A percentile compares a stretch with the other conserved stretches of the same genome.
Conservation (phyloP, 345 rosid genomes). For the Boechera divaricarpa region DNA sequence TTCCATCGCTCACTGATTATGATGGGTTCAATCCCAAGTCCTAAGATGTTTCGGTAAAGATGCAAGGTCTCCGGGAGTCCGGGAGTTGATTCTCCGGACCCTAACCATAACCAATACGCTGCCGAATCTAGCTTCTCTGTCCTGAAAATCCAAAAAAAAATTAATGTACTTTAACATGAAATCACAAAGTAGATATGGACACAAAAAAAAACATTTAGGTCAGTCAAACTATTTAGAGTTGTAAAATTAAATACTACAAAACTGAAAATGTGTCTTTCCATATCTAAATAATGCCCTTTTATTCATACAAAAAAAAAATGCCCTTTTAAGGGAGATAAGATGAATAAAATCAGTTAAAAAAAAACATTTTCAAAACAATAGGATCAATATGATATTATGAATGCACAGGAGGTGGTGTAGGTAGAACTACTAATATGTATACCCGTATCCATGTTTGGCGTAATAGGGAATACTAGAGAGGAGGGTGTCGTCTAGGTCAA, state of each 20-base stretch:
- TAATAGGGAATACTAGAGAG: neutral
- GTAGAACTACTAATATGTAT: neutral
- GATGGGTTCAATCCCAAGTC: constrained; percentile 47
- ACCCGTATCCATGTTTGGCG: neutral
- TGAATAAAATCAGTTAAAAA: too few species aligned
- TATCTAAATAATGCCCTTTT: neutral
- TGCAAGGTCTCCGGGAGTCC: constrained; percentile 44
- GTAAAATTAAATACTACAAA: neutral
- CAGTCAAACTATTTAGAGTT: neutral
- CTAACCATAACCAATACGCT: constrained; percentile 26
- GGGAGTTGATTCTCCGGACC: constrained; percentile 45
- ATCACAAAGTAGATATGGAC: neutral
- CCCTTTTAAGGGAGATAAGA: too few species aligned
- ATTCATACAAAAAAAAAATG: too few species aligned
- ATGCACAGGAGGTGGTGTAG: neutral
- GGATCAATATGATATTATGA: neutral
- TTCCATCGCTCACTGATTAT: constrained; percentile 50
- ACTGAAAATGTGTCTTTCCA: neutral
- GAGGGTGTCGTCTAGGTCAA: constrained; percentile 43
- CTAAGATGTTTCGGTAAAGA: constrained; percentile 46
- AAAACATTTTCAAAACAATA: neutral
- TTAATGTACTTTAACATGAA: neutral
- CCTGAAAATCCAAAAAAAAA: constrained; percentile 22
- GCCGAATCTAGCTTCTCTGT: constrained; percentile 22
- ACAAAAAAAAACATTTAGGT: too few species aligned